Conservation (phyloP, 2,329 filamentous ascomycete genomes). For the Neophaeococcomyces mojaviensis region DNA sequence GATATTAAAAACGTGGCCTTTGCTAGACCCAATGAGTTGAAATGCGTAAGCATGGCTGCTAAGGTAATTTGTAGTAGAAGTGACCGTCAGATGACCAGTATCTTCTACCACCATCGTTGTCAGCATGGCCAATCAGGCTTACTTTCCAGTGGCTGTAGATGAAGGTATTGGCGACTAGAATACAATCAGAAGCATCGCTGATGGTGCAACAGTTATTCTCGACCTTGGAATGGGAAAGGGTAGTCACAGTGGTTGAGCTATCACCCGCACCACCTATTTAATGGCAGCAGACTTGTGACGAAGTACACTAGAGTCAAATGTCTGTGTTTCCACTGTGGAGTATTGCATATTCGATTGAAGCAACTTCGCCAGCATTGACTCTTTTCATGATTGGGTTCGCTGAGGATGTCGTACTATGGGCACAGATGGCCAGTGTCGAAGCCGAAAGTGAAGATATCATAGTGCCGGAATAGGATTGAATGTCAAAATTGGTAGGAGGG, state of each 20-base stretch:
- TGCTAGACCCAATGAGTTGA: no score
- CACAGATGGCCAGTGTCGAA: conserved; percentile 26
- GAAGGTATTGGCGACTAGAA: conserved; percentile 38
- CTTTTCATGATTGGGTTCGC: not conserved
- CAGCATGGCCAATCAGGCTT: conserved; percentile 25
- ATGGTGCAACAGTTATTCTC: conserved; percentile 37
- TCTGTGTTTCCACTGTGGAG: no score
- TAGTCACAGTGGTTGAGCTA: conserved; percentile 39
- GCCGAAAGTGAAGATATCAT: conserved; percentile 30
- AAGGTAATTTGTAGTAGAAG: no score
- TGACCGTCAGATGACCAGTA: conserved; percentile 24
- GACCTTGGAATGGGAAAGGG: conserved; percentile 41
- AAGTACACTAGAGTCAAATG: no score
- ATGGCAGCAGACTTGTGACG: no score
- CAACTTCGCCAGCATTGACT: not conserved
- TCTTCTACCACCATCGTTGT: conserved; percentile 24
- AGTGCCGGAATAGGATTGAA: conserved; percentile 24
- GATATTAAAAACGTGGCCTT: no score
- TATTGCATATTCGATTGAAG: not conserved
- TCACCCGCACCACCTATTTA: conserved; percentile 42
- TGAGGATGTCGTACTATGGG: not conserved
- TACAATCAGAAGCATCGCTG: conserved; percentile 37
- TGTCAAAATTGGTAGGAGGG: not conserved
- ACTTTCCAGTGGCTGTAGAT: conserved; percentile 36
- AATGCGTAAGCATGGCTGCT: no score